Base-by-base conservation (phyloP, 2,329 filamentous ascomycete species). In the Xylariales sp. region DNA sequence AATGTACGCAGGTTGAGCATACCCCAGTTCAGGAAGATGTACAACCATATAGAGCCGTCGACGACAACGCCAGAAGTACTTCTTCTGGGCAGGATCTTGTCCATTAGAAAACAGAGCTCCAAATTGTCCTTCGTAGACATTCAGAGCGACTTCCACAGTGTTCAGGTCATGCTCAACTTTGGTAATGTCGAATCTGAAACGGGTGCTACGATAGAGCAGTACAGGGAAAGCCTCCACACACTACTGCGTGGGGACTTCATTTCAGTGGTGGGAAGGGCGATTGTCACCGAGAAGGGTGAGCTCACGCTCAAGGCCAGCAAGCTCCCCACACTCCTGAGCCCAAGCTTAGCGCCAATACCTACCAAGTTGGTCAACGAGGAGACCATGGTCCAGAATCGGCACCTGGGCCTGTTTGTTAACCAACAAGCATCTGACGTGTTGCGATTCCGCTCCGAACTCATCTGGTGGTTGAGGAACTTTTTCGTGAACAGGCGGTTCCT, bases 81-180 rank as follows among this genome's bases (percentile, higher is more conserved):
- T 38, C 52, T 62, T 2, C 47, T 62, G 31, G 58, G 58, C 16
- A 52, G 57, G 21, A 42, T 61, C 51, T 54, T 55, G 58, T 50
- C 53, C 29, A 31, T 55, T 20, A 55, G 56, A 40, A 54, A 51
- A 9, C 42, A 47, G 16, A 83, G 90, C 51, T 82, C 79, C 52
- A 88, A 86, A 64, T 80, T 98, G 52, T 71, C 88, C 48, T 98
- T 98, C 62, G 62, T 96, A 51, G 86, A 93, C 63, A 68, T 97
- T 37, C 71, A 81, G 51, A 81, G 88, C 60, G 80, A 88, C 57
- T 84, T 82, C 43, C 67, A 80, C 51, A 78, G 74, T 49, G 63
- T 94, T 24, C 93, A 98, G 65, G 74, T 83, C 46, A 80, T 95
- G 68, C 75, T 86, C 61, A 86, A 86, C 62, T 72, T 82, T 52